Evolutionary conservation across 192 early-diverging fungal genomes (phyloP).

Genomic region (Coemansia sp.): DNA sequence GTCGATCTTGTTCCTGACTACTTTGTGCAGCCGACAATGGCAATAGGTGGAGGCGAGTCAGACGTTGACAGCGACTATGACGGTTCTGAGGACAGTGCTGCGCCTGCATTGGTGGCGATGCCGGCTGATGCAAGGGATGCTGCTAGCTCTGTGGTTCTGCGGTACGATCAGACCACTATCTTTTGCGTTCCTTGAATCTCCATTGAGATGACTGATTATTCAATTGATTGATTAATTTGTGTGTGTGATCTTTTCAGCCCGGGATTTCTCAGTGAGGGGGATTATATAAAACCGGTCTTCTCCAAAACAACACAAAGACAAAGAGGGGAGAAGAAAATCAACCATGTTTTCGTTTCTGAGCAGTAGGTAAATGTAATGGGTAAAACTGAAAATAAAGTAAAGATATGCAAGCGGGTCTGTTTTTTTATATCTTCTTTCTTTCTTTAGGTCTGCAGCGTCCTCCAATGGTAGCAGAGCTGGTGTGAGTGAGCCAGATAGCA

Average conservation of each 20-base stretch:
- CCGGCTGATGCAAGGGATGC: not conserved
- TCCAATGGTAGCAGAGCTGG: too few relatives aligned
- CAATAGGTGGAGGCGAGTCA: slow-evolving; percentile 16
- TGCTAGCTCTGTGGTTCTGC: slow-evolving; percentile 3
- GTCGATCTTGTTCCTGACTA: slow-evolving; percentile 17
- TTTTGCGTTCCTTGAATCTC: slow-evolving; percentile 5
- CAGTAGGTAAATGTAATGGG: too few relatives aligned
- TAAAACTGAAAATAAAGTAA: too few relatives aligned
- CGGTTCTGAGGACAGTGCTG: not conserved
- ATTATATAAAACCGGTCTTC: not conserved
- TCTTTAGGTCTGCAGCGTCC: too few relatives aligned
- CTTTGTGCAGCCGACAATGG: not conserved
- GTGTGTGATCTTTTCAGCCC: not conserved
- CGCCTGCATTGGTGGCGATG: not conserved
- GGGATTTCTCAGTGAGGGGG: not conserved
- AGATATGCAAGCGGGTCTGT: too few relatives aligned
- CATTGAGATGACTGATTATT: not conserved
- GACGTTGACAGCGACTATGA: slow-evolving; percentile 34
- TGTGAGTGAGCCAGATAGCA: too few relatives aligned
- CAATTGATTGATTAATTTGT: too few relatives aligned
- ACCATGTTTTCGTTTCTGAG: too few relatives aligned
- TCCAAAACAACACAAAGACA: too few relatives aligned
- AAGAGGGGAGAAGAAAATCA: too few relatives aligned
- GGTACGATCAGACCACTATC: slow-evolving; percentile 16
- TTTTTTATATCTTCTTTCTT: too few relatives aligned